phyloP scores from a whole-genome alignment of 192 early-diverging fungal genomes.

The Phlyctochytrium bullatum region DNA sequence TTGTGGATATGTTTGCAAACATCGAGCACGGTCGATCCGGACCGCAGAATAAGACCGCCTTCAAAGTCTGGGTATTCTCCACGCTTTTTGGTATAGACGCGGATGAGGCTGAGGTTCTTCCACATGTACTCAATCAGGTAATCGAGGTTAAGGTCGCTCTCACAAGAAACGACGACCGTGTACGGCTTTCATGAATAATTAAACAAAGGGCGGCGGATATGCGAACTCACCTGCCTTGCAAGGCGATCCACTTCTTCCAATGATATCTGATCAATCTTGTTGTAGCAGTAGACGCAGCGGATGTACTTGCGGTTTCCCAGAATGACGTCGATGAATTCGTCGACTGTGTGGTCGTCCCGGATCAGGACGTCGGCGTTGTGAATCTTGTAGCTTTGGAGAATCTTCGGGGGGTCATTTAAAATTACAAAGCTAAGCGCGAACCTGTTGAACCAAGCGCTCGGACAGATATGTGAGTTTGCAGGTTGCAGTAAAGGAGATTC shows the following conservation, averaged over 20 bases:
- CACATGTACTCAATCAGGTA: conserved; percentile 88
- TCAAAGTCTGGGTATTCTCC: conserved; percentile 94
- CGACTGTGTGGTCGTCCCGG: conserved; percentile 93
- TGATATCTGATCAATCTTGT: conserved; percentile 95
- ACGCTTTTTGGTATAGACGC: conserved; percentile 95
- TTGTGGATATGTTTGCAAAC: conserved; percentile 87
- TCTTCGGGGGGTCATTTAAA: conserved; percentile 35
- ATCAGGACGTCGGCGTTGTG: conserved; percentile 98
- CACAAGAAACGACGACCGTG: conserved; percentile 90
- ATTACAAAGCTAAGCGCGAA: neutral
- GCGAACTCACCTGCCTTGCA: conserved; percentile 60
- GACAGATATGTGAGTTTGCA: conserved; percentile 81
- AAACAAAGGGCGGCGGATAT: neutral
- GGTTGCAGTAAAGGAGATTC: conserved; percentile 91
- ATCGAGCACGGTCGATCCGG: conserved; percentile 47
- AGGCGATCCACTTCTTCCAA: conserved; percentile 93
- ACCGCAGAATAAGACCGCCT: conserved; percentile 81
- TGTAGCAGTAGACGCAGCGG: conserved; percentile 88
- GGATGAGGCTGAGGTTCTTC: conserved; percentile 81
- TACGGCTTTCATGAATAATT: conserved; percentile 50
- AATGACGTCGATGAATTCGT: conserved; percentile 98
- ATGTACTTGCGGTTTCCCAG: conserved; percentile 97
- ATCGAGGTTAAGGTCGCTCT: conserved; percentile 88
- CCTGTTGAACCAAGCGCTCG: conserved; percentile 83
- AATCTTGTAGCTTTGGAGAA: conserved; percentile 96